Evolutionary conservation across 2,329 filamentous ascomycete genomes (phyloP).

Genomic region (Endocalyx cinctus): DNA sequence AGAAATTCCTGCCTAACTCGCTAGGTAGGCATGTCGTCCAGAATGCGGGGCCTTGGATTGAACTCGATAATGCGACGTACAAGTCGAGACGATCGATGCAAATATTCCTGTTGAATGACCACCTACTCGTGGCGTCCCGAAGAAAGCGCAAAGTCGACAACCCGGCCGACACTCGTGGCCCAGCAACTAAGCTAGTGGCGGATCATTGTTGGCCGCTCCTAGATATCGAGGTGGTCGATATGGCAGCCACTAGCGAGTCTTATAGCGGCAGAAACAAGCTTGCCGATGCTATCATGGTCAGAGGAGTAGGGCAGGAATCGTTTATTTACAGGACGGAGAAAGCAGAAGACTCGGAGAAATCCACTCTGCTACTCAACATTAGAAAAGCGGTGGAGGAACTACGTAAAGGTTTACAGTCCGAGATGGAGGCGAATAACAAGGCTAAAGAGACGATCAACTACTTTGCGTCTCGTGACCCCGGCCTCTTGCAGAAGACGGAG

Average conservation of each 20-base stretch:
- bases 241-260: constrained; percentile 62
- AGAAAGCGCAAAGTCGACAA: constrained; percentile 88
- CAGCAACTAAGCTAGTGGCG: constrained; percentile 75
- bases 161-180: constrained; percentile 44
- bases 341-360: constrained; percentile 72
- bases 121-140: constrained; percentile 82
- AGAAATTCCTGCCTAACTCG: constrained; percentile 90
- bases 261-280: constrained; percentile 58
- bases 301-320: constrained; percentile 79
- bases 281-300: constrained; percentile 83
- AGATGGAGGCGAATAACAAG: constrained; percentile 83
- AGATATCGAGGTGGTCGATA: constrained; percentile 89
- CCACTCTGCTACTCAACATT: constrained; percentile 77
- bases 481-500: constrained; percentile 72
- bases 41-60: constrained; percentile 90
- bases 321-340: constrained; percentile 93
- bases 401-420: constrained; percentile 76
- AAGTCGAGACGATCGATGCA: constrained; percentile 86
- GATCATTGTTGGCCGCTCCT: constrained; percentile 92
- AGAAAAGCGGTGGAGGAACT: constrained; percentile 90
- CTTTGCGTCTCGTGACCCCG: constrained; percentile 73
- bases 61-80: constrained; percentile 96
- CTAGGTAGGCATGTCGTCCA: constrained; percentile 90
- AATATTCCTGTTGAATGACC: constrained; percentile 89
- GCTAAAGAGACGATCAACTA: constrained; percentile 82